A percentile compares a stretch with the other conserved stretches of the same genome.
phyloP scores from a whole-genome alignment of 495 filamentous ascomycete genomes.

The Neurospora discreta region DNA sequence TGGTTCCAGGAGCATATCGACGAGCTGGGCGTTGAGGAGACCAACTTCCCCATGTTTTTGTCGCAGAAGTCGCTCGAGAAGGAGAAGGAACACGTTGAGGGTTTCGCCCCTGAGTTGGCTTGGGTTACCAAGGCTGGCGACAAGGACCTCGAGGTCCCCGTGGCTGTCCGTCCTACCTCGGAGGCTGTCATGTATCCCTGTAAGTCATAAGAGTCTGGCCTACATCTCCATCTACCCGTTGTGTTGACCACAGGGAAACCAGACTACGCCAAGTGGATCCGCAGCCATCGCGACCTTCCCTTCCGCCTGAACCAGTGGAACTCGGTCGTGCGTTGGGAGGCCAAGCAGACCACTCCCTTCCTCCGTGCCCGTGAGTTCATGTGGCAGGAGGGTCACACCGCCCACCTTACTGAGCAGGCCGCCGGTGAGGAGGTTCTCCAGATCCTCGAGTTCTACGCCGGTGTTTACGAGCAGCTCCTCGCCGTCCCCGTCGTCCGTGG shows the following conservation, averaged over 20 bases:
- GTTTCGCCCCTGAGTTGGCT: slow-evolving; percentile 93
- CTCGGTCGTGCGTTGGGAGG: slow-evolving; percentile 95
- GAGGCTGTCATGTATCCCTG: slow-evolving; percentile 85
- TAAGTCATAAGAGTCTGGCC: slow-evolving; percentile 1
- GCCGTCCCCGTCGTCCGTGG: slow-evolving; percentile 90
- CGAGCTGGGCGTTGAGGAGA: slow-evolving; percentile 82
- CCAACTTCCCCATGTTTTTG: slow-evolving; percentile 91
- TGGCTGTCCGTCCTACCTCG: slow-evolving; percentile 91
- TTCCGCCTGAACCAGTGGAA: slow-evolving; percentile 96
- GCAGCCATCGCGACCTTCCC: slow-evolving; percentile 85
- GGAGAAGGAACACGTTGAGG: slow-evolving; percentile 95
- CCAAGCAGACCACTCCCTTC: slow-evolving; percentile 95
- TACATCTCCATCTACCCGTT: not conserved
- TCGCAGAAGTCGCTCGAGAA: slow-evolving; percentile 80
- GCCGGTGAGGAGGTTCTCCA: slow-evolving; percentile 77
- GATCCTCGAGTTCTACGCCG: slow-evolving; percentile 88
- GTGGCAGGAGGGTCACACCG: slow-evolving; percentile 98
- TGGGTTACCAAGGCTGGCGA: slow-evolving; percentile 96
- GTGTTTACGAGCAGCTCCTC: slow-evolving; percentile 82
- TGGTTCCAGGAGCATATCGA: slow-evolving; percentile 87
- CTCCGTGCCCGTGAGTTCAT: slow-evolving; percentile 86
- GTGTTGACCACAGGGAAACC: slow-evolving; percentile 33
- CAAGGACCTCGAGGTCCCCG: slow-evolving; percentile 83
- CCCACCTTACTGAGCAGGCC: slow-evolving; percentile 67
- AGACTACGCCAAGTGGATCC: slow-evolving; percentile 95